Base-by-base conservation (phyloP, 306 rosid species). In the Dalbergia cultrata region DNA sequence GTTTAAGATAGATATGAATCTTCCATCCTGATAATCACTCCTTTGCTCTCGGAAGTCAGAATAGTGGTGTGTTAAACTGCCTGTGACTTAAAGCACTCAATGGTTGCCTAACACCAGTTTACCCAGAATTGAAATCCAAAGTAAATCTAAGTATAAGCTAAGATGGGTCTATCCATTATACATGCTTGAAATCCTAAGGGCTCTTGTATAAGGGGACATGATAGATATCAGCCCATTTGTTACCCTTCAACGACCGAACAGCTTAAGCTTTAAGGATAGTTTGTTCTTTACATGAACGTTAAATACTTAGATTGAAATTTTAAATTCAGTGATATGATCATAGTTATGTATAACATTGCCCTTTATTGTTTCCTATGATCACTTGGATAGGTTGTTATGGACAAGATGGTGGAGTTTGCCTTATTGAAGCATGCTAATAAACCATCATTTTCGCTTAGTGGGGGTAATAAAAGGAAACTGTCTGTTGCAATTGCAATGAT, bases 401-500 rank as follows among this genome's bases (percentile, higher is more conserved):
- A 92, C 78, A 95, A 95, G 88, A 52, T 95, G 79, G 80, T 72
- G 89, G 95, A 95, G 80, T 95, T 95, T 95, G 97, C 89, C 88
- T 92, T 95, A 86, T 79, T 91, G 85, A 91, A 88, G 88, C 95
- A 91, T 87, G 94, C 97, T 31, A 79, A 87, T 75, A 95, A 95
- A 78, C 98, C 98, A 39, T 91, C 98, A 18, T 92, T 88, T 84
- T 80, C 95, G n/a, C 93, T 92, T 45, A 95, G 98, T 80, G 97
- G 97, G 68, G 98, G 98, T 73, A 95, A 95, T 92, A 95, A 95
- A 87, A 90, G 98, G 73, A 95, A 94, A 87, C 88, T 92, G 47
- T 92, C 98, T 67, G 98, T 95, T 16, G 97, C 98, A 76, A 91
- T 95, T 83, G 97, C 98, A 18, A 95, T 95, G 98, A 85, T 95